Evolutionary conservation across 169 alveolate species (phyloP).

Genomic region (Plasmodium coatneyi): DNA sequence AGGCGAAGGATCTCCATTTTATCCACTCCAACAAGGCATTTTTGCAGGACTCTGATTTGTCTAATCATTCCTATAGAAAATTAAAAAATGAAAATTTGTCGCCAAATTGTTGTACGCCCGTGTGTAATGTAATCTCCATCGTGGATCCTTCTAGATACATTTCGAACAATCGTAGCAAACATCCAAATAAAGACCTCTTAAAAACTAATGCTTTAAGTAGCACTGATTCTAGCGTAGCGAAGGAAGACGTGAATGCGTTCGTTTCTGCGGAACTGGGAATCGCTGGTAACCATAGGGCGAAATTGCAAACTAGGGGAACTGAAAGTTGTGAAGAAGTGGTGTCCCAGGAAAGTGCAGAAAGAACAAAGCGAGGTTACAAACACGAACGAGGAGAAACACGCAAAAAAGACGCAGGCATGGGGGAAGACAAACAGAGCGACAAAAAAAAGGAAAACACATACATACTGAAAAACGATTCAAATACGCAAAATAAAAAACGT

Average conservation of each 20-base stretch:
- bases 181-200: conserved; percentile 3
- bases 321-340: background rate
- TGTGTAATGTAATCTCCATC: conserved; percentile 36
- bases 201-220: conserved; percentile 14
- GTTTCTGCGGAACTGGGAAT: background rate
- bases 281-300: conserved; percentile 6
- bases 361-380: background rate
- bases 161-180: conserved; percentile 1
- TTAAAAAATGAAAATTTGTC: conserved; percentile 19
- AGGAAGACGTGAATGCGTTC: conserved; percentile 18
- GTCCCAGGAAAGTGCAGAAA: background rate
- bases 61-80: conserved; percentile 32
- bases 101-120: conserved; percentile 6
- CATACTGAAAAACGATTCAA: conserved; percentile 6
- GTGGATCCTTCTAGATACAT: background rate
- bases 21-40: conserved; percentile 12
- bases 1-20: conserved; percentile 9
- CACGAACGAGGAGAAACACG: background rate
- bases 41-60: conserved; percentile 47
- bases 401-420: background rate
- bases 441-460: conserved; percentile 13
- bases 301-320: background rate
- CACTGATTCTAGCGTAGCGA: conserved; percentile 3
- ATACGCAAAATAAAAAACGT: conserved; percentile 16
- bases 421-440: background rate